Evolutionary conservation across 345 rosid genomes (phyloP).

Genomic region (Heritiera fomes): DNA sequence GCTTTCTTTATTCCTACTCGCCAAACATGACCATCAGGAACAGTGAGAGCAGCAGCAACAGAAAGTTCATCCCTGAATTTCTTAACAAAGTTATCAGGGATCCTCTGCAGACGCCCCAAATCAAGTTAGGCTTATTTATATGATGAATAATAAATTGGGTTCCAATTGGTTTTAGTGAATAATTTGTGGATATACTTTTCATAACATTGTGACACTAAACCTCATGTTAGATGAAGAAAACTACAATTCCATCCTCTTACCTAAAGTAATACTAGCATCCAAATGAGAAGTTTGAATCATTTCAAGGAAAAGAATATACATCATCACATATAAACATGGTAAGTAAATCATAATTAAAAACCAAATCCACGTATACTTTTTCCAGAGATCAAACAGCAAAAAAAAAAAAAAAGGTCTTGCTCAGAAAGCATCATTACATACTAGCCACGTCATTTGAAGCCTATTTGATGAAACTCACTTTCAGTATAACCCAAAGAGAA

Average conservation of each 20-base stretch:
- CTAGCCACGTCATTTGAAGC: neutral
- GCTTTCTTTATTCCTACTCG: conserved; percentile 72
- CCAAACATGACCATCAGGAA: conserved; percentile 75
- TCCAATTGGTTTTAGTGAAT: neutral
- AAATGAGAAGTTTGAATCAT: conserved; percentile 5
- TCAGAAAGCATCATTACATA: neutral
- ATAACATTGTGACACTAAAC: conserved; percentile 8
- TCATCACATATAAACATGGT: neutral
- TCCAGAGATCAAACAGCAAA: neutral
- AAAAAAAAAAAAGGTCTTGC: neutral
- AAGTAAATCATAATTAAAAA: conserved; percentile 4
- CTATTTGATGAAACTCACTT: neutral
- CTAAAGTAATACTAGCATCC: neutral
- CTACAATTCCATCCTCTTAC: neutral
- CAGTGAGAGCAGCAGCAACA: conserved; percentile 64
- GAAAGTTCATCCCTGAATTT: conserved; percentile 74
- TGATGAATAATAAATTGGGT: neutral
- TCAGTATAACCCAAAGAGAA: neutral
- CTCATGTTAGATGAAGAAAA: conserved; percentile 15
- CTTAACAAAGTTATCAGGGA: conserved; percentile 78
- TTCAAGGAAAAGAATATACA: neutral
- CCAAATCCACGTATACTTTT: neutral
- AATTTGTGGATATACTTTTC: conserved; percentile 1
- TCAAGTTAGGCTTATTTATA: conserved; percentile 21
- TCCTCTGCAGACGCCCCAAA: conserved; percentile 61